Evolutionary conservation across 2,329 filamentous ascomycete species (phyloP).

Genomic region (Thyridium curvatum): DNA sequence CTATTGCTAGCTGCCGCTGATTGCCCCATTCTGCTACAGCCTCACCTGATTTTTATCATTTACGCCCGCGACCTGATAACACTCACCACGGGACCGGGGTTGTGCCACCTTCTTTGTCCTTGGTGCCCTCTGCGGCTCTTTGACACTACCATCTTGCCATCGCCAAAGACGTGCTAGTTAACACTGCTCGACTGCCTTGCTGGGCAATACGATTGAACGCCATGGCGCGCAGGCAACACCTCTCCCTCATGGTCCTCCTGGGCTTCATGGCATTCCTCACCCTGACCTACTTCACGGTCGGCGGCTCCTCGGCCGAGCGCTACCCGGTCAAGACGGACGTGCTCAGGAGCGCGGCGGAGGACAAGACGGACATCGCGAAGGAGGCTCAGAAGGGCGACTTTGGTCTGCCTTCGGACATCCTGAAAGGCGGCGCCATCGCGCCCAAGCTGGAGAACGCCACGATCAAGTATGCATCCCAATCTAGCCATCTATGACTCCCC

Average conservation of each 20-base stretch:
- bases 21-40: too few species aligned
- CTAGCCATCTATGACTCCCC: not conserved
- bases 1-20: too few species aligned
- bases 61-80: too few species aligned
- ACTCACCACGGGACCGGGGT: too few species aligned
- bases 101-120: too few species aligned
- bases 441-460: conserved; percentile 80
- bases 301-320: not conserved
- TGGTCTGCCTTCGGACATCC: conserved; percentile 40
- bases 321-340: conserved; percentile 2
- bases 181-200: too few species aligned
- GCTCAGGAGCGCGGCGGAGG: conserved; percentile 1
- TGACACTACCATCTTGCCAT: too few species aligned
- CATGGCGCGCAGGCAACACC: conserved; percentile 48
- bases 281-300: conserved; percentile 52
- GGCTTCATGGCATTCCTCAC: conserved; percentile 49
- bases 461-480: conserved; percentile 48
- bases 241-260: conserved; percentile 47
- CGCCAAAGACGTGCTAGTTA: too few species aligned
- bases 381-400: conserved; percentile 17
- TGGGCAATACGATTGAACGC: not conserved
- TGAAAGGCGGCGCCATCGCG: conserved; percentile 67
- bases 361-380: conserved; percentile 8
- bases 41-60: too few species aligned
- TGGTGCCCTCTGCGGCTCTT: too few species aligned